Evolutionary conservation across 768 basidiomycete genomes (phyloP), one percentile per base, ranked within the genome.

Genomic region (Fomitopsis pulvina): DNA sequence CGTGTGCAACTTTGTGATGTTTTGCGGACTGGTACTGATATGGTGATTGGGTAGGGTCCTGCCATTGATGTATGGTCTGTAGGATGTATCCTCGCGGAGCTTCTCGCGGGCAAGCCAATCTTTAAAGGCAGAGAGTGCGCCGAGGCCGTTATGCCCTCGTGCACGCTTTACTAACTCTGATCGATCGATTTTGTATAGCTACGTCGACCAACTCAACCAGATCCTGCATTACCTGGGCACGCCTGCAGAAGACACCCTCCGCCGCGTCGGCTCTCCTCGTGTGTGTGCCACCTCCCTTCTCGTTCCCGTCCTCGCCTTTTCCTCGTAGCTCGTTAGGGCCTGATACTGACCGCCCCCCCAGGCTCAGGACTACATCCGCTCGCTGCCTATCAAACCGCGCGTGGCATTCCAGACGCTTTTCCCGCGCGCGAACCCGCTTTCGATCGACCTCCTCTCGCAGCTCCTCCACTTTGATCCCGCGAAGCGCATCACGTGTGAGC

Each of bases 221-320:
- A 97, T 99, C 62, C 75, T 99, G 30, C 94, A 98, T 66, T 92
- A 94, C 62, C 82, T 98, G n/a, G 96, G 96, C 22, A 98, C 96
- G 0, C 96, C 95, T 0, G 89, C 90, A 18, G 96, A 99, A 65
- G 92, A 95, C 54, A 96, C 96, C 0, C 80, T 99, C 11, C 84
- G 95, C 41, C 85, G 96, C 41, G 94, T 99, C 45, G 96, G 96
- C 21, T 92, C 89, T 30, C 95, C 96, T 27, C 78, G 96, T 52
- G 93, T 92, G 61, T 42, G 82, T 72, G 1, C 1, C 34, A 7
- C 22, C 28, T 14, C 27, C 39, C 32, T 25, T 24, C 42, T 7
- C 45, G 14, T 6, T 20, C 40, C 12, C 40, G 20, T 43, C 20
- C 44, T 20, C 49, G n/a, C 38, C n/a, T 37, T 24, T 37, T 28